Evolutionary conservation across 2,329 filamentous ascomycete genomes (phyloP), one percentile per base, ranked within the genome.

Genomic region (Sporothrix sp.): DNA sequence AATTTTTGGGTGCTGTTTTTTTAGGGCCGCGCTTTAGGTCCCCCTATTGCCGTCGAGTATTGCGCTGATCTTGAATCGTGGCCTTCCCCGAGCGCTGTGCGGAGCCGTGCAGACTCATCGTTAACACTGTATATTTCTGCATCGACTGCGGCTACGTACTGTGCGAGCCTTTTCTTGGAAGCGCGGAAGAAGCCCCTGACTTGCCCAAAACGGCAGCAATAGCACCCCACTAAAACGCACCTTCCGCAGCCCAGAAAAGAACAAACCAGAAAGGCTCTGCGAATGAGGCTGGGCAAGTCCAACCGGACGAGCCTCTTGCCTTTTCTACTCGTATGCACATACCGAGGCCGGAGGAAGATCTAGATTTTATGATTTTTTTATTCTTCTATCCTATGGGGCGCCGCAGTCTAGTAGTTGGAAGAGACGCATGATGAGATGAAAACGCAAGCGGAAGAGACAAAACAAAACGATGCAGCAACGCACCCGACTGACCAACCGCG

Each of bases 31-130:
- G 6, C 25, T 6, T 28, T 28, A 10, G 25, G 25, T 28, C 25
- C 18, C 42, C 28, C 20, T 3, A 30, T 30, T 35, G 20, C 33
- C 25, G 33, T 45, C 33, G 14, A 23, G n/a, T 27, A 9, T 43
- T 25, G 18, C 33, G 32, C 25, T 21, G 33, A 38, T 46, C 44
- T 46, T 51, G 49, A 51, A 51, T 51, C 49, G 49, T 51, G 49
- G 49, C 49, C 49, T 51, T 51, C 42, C 42, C 42, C 25, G 40
- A 40, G 18, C 33, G 30, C n/a, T n/a, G n/a, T n/a, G n/a, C n/a
- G n/a, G n/a, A n/a, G n/a, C n/a, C n/a, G n/a, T n/a, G n/a, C n/a
- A n/a, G n/a, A n/a, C n/a, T n/a, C n/a, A n/a, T n/a, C n/a, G n/a
- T n/a, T n/a, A n/a, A 28, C 25, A 28, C 25, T 28, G 6, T 28